Evolutionary conservation across 2,329 filamentous ascomycete genomes (phyloP).

Genomic region (Fusarium hostae): DNA sequence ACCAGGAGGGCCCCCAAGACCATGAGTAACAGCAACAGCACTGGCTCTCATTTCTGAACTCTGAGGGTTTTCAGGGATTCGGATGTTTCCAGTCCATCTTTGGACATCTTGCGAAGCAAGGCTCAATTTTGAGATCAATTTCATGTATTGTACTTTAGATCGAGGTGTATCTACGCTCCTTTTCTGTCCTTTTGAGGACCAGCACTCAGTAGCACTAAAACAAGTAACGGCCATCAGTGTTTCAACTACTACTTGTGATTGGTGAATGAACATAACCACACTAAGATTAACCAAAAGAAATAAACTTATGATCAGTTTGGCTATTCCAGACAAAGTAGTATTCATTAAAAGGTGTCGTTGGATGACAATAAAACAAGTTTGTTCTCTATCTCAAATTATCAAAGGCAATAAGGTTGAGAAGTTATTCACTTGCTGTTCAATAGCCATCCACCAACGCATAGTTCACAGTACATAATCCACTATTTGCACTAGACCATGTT

Average conservation of each 20-base stretch:
- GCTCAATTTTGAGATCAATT: constrained; percentile 35
- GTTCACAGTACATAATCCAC: neutral
- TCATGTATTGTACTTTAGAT: constrained; percentile 40
- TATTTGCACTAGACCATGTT: neutral
- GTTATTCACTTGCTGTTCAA: neutral
- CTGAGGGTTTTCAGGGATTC: constrained; percentile 4
- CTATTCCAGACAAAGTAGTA: neutral
- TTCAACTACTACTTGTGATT: neutral
- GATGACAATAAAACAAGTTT: neutral
- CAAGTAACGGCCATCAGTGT: constrained; percentile 1
- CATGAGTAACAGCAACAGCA: neutral
- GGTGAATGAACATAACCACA: neutral
- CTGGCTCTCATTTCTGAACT: constrained; percentile 2
- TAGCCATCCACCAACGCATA: neutral
- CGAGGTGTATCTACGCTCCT: constrained; percentile 36
- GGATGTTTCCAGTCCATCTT: constrained; percentile 23
- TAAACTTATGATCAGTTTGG: neutral
- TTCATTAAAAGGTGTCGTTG: neutral
- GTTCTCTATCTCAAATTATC: neutral
- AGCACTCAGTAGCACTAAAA: constrained; percentile 10
- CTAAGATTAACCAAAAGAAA: neutral
- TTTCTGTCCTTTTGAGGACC: constrained; percentile 9
- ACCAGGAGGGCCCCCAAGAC: neutral
- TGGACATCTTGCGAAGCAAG: constrained; percentile 32
- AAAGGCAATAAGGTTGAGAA: neutral